A percentile compares a stretch with the other conserved stretches of the same genome.
Conservation (phyloP, 2,329 filamentous ascomycete genomes). For the Westerdykella ornata region DNA sequence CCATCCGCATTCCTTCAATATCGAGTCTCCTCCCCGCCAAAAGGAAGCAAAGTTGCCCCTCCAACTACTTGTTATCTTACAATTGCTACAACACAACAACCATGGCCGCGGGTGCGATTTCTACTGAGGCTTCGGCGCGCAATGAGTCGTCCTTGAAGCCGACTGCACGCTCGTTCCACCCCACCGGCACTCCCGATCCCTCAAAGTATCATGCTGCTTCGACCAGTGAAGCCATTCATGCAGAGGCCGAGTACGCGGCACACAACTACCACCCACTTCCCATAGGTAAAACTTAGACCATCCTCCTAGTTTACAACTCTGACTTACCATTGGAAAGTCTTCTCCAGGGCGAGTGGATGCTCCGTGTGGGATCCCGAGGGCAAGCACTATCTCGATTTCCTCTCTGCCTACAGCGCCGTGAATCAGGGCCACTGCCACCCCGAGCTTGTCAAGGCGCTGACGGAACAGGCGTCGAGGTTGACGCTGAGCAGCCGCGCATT, state of each 20-base stretch:
- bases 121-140: conserved; percentile 16
- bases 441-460: conserved; percentile 82
- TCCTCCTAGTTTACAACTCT: background rate
- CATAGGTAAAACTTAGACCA: conserved; percentile 48
- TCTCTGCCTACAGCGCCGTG: conserved; percentile 95
- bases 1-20: conserved; percentile 1
- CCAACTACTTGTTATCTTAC: conserved; percentile 9
- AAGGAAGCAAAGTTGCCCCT: conserved; percentile 6
- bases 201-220: conserved; percentile 66
- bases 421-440: conserved; percentile 99
- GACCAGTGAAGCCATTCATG: conserved; percentile 68
- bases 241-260: conserved; percentile 78
- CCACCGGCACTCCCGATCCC: conserved; percentile 33
- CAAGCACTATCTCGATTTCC: conserved; percentile 86
- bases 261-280: conserved; percentile 99
- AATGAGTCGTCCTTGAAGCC: conserved; percentile 31
- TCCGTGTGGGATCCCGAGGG: conserved; percentile 97
- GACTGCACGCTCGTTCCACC: conserved; percentile 35
- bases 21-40: background rate
- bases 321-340: conserved; percentile 40
- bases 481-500: conserved; percentile 93
- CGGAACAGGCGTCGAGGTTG: conserved; percentile 80
- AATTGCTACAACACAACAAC: conserved; percentile 12
- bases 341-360: conserved; percentile 74
- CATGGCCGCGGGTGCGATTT: conserved; percentile 34